Percentiles rank a stretch among this genome's conserved stretches.
Evolutionary conservation across 768 basidiomycete genomes (phyloP).

Genomic region (Russula sp.): DNA sequence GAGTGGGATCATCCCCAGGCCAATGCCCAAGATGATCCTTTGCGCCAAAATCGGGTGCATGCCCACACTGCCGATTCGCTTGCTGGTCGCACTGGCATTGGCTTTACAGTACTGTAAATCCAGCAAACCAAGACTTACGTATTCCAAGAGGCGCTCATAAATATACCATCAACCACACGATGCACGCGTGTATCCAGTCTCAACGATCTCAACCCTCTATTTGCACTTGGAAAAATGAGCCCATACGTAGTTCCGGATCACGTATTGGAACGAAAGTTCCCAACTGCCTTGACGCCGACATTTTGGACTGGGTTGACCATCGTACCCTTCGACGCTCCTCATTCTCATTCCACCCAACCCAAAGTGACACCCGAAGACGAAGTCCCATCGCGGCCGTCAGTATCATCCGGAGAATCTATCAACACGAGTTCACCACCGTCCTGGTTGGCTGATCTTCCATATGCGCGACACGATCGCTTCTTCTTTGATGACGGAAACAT

Average conservation of each 20-base stretch:
- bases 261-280: no score
- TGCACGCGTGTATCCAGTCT: not conserved
- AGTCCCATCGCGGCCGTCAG: not conserved
- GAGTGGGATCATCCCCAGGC: no score
- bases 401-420: not conserved
- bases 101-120: no score
- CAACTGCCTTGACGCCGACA: no score
- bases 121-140: not conserved
- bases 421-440: not conserved
- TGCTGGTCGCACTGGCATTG: no score
- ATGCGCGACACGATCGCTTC: no score
- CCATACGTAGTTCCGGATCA: no score
- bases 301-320: not conserved
- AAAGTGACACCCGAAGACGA: not conserved
- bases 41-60: no score
- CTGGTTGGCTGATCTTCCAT: not conserved
- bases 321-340: conserved; percentile 3
- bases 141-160: not conserved
- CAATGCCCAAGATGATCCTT: no score
- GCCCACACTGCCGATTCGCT: no score
- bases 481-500: conserved; percentile 18
- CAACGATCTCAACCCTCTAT: not conserved
- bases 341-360: not conserved
- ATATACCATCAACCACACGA: not conserved
- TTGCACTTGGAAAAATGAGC: not conserved